Conservation (phyloP, 805 yeast species). For the Cyberlindnera bimundalis region DNA sequence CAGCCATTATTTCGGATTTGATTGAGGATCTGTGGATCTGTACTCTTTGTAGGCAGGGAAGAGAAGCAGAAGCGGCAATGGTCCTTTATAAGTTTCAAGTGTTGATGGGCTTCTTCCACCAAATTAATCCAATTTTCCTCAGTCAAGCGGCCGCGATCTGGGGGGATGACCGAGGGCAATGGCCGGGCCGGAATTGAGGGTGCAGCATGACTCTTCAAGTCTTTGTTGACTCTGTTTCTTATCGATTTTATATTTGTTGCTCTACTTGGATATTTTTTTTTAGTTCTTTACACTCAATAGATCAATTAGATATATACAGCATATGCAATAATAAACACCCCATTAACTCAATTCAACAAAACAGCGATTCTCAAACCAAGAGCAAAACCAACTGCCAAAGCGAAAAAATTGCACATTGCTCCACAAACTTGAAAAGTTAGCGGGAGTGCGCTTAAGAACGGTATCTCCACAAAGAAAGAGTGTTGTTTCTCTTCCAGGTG, state of each 20-base stretch:
- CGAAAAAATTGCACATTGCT: neutral
- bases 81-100: neutral
- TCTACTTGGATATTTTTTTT: too few species aligned
- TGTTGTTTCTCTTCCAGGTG: conserved; percentile 99
- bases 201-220: neutral
- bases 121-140: conserved; percentile 17
- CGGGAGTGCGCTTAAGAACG: conserved; percentile 38
- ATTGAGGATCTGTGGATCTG: neutral
- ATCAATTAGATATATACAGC: conserved; percentile 1
- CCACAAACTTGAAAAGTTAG: conserved; percentile 2
- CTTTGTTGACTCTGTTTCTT: too few species aligned
- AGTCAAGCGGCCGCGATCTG: conserved; percentile 8
- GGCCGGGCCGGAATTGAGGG: neutral
- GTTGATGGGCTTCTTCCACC: conserved; percentile 5
- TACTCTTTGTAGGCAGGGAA: neutral
- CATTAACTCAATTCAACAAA: conserved; percentile 3
- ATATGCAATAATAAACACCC: neutral
- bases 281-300: conserved; percentile 2
- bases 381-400: conserved; percentile 1
- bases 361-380: conserved; percentile 1
- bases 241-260: too few species aligned
- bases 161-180: conserved; percentile 1
- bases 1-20: conserved; percentile 20
- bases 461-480: conserved; percentile 99
- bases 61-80: conserved; percentile 3